phyloP scores from a whole-genome alignment of 2,329 filamentous ascomycete genomes.

The Trichoderma simmonsii region DNA sequence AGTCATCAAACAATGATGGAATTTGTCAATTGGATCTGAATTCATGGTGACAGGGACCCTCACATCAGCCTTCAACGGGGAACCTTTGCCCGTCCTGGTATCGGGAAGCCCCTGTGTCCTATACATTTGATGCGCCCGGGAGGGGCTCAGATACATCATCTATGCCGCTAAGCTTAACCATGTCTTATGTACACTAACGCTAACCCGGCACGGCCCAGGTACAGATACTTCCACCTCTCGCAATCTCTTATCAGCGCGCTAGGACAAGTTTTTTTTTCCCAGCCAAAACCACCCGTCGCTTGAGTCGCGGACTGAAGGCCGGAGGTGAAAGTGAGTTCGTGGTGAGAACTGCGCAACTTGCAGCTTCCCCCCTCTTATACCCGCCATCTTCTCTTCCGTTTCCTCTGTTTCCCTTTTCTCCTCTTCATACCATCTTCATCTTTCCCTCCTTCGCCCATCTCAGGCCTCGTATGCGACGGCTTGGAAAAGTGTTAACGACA shows the following conservation, averaged over 20 bases:
- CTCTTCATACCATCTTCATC: conserved; percentile 32
- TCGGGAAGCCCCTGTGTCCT: neutral
- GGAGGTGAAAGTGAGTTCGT: conserved; percentile 56
- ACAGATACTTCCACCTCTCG: neutral
- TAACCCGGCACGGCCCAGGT: neutral
- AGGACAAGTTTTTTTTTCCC: conserved; percentile 7
- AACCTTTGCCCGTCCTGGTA: neutral
- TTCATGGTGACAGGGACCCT: neutral
- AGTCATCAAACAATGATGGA: neutral
- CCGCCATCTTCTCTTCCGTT: neutral
- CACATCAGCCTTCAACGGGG: neutral
- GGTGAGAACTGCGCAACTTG: conserved; percentile 29
- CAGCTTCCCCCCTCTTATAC: neutral
- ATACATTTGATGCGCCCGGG: neutral
- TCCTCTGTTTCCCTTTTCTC: neutral
- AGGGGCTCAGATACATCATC: neutral
- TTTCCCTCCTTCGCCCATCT: conserved; percentile 62
- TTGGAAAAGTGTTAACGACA: conserved; percentile 36
- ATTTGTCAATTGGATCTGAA: neutral
- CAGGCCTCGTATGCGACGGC: conserved; percentile 31
- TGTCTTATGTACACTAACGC: neutral
- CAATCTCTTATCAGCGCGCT: conserved; percentile 10
- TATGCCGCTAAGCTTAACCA: rapidly evolving
- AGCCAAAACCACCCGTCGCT: neutral
- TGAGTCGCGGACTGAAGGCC: conserved; percentile 43